Percentiles rank a stretch among this genome's conserved stretches.
Evolutionary conservation across 2,329 filamentous ascomycete genomes (phyloP).

Genomic region (Diaporthe ilicicola): DNA sequence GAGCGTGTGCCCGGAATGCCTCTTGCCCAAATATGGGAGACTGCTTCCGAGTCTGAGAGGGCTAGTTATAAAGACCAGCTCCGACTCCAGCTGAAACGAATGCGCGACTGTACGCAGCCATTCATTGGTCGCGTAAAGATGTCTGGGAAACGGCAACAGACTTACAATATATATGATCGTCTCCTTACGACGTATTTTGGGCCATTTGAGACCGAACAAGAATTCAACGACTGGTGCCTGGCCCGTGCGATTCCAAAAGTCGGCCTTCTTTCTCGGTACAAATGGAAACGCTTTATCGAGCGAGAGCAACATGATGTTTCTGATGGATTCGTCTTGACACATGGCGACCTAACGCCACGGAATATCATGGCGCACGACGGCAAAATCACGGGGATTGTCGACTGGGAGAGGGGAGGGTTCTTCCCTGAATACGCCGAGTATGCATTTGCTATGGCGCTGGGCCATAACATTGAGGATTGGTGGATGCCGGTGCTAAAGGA

Average conservation of each 20-base stretch:
- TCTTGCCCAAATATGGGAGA: slow-evolving; percentile 27
- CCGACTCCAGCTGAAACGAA: slow-evolving; percentile 17
- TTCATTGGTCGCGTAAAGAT: slow-evolving; percentile 27
- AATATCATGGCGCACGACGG: slow-evolving; percentile 28
- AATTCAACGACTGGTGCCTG: slow-evolving; percentile 31
- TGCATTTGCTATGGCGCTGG: slow-evolving; percentile 27
- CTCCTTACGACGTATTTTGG: neutral
- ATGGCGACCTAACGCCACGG: slow-evolving; percentile 20
- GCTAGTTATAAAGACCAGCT: slow-evolving; percentile 28
- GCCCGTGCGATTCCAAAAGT: neutral
- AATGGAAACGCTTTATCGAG: slow-evolving; percentile 17
- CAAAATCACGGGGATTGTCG: slow-evolving; percentile 28
- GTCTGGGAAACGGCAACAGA: slow-evolving; percentile 9
- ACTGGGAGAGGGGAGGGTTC: slow-evolving; percentile 33
- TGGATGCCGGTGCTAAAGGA: slow-evolving; percentile 24
- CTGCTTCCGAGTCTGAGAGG: neutral
- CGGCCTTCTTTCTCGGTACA: neutral
- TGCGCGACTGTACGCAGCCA: slow-evolving; percentile 27
- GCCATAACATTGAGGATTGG: slow-evolving; percentile 25
- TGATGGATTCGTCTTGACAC: slow-evolving; percentile 8
- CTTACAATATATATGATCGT: neutral
- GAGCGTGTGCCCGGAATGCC: slow-evolving; percentile 29
- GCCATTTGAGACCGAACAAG: slow-evolving; percentile 25
- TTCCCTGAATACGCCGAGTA: slow-evolving; percentile 34
- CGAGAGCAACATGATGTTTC: slow-evolving; percentile 10